A percentile compares a stretch with the other conserved stretches of the same genome.
Evolutionary conservation across 345 rosid genomes (phyloP).

Genomic region (Balakata baccata): DNA sequence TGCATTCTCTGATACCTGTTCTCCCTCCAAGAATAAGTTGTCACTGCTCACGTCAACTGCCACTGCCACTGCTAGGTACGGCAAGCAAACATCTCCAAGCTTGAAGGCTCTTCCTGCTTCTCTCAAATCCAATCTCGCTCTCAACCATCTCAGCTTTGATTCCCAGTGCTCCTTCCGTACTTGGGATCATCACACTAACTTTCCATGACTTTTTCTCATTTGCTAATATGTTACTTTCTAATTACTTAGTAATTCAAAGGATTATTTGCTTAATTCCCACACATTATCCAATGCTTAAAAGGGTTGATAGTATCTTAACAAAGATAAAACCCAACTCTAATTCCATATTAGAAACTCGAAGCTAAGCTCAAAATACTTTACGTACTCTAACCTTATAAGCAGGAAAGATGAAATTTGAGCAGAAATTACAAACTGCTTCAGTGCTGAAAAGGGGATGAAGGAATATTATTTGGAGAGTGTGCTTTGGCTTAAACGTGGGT

Average conservation of each 20-base stretch:
- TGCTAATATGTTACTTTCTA: neutral
- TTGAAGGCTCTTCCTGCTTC: constrained; percentile 52
- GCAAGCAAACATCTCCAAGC: constrained; percentile 68
- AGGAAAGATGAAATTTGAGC: no score
- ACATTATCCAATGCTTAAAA: no score
- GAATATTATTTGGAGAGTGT: no score
- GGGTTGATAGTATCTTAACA: no score
- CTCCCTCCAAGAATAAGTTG: constrained; percentile 67
- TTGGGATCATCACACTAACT: constrained; percentile 11
- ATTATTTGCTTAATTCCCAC: neutral
- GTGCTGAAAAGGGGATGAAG: no score
- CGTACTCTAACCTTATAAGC: no score
- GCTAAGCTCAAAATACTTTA: no score
- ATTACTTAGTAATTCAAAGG: neutral
- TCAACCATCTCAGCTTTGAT: constrained; percentile 50
- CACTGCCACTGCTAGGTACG: neutral
- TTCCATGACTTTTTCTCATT: neutral
- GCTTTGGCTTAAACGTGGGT: no score
- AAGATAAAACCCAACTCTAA: no score
- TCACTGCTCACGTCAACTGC: constrained; percentile 38
- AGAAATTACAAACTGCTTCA: no score
- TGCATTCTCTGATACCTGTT: constrained; percentile 74
- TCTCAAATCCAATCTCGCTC: constrained; percentile 44
- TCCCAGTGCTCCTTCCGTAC: constrained; percentile 44
- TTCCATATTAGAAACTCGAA: no score